Percentiles rank a stretch among this genome's conserved stretches.
phyloP scores from a whole-genome alignment of 495 filamentous ascomycete species.

The Neurospora terricola region DNA sequence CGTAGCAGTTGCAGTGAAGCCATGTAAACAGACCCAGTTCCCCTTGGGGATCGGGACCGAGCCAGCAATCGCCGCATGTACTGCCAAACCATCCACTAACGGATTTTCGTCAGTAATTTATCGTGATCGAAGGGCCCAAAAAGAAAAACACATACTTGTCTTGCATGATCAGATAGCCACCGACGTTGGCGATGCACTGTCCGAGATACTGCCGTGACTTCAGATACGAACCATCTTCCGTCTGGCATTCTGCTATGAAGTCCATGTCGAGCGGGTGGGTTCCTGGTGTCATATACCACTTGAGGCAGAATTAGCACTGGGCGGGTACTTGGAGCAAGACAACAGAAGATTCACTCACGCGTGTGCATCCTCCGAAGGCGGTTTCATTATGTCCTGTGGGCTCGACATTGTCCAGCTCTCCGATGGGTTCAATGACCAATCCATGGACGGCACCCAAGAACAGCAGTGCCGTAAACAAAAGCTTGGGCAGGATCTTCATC shows the following conservation, averaged over 20 bases:
- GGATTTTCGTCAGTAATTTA: background rate
- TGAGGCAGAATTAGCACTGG: background rate
- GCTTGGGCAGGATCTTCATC: background rate
- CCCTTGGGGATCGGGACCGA: background rate
- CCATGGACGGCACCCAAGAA: background rate
- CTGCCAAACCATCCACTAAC: background rate
- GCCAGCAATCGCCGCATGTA: background rate
- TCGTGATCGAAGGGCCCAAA: background rate
- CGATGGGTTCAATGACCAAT: background rate
- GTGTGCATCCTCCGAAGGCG: background rate
- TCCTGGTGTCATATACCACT: background rate
- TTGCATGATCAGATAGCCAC: background rate
- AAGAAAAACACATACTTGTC: background rate
- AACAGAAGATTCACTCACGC: background rate
- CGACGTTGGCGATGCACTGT: background rate
- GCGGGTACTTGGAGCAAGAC: background rate
- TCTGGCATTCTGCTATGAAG: background rate
- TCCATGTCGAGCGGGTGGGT: background rate
- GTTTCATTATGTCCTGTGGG: background rate
- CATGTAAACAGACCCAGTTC: background rate
- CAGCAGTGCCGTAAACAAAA: background rate
- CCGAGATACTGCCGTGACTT: background rate
- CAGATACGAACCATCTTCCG: background rate
- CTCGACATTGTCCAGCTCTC: background rate
- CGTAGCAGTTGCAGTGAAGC: background rate